Percentiles rank a stretch among this genome's conserved stretches.
Conservation (phyloP, 2,329 filamentous ascomycete species). For the Diaporthe sp. region DNA sequence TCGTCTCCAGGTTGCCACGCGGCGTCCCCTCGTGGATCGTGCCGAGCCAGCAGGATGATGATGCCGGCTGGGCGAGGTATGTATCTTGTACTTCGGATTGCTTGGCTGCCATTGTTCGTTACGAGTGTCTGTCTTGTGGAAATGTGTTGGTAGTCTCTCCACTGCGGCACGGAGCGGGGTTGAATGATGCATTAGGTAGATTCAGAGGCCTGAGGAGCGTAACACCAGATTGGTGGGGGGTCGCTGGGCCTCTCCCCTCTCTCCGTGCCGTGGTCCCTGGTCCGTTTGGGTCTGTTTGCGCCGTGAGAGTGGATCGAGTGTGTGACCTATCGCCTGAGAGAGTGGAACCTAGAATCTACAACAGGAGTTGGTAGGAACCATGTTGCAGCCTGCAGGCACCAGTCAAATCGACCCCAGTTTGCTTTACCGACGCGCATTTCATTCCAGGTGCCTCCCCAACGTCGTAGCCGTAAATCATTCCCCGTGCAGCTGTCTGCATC, state of each 20-base stretch:
- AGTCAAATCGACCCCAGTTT: neutral
- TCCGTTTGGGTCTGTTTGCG: neutral
- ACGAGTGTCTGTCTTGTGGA: neutral
- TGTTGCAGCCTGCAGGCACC: slow-evolving; percentile 23
- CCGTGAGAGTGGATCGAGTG: neutral
- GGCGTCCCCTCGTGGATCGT: slow-evolving; percentile 55
- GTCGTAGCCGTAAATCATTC: neutral
- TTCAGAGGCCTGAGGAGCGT: neutral
- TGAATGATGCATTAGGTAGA: neutral
- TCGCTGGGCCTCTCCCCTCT: neutral
- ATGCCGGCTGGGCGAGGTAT: slow-evolving; percentile 52
- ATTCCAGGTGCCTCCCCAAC: neutral
- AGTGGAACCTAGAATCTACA: neutral
- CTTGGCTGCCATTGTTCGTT: neutral
- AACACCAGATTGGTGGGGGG: neutral
- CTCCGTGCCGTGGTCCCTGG: neutral
- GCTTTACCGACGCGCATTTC: neutral
- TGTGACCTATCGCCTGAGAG: neutral
- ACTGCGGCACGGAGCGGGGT: neutral
- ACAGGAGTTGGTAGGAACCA: neutral
- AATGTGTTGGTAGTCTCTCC: neutral
- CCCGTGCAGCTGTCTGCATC: neutral
- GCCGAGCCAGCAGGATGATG: slow-evolving; percentile 56
- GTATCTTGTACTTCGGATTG: neutral
- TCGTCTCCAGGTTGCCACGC: slow-evolving; percentile 51